Base-by-base conservation (phyloP, 495 filamentous ascomycete species). In the Trichoderma gamsii region DNA sequence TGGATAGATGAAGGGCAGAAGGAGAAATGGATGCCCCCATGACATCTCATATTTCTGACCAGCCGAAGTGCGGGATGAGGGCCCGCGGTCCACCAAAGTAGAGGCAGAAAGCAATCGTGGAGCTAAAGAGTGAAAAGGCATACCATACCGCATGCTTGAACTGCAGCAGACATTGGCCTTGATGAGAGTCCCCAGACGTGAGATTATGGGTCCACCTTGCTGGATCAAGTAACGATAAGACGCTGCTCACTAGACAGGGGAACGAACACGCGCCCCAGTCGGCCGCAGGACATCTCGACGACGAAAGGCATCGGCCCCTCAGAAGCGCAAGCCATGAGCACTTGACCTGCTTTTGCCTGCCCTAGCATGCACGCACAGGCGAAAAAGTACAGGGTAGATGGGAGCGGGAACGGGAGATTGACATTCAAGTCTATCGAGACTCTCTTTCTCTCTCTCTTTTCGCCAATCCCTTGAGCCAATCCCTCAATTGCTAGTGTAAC, bases 201-300 rank as follows among this genome's bases (percentile, higher is more conserved):
- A 61, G 56, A 61, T 61, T 61, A 61, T 61, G 56, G 56, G 27
- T 23, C 44, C 44, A 4, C 44, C 44, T 49, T 49, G 51, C 18
- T n/a, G 25, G 18, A 21, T 23, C 6, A 7, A 6, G 18, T 61
- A 18, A 32, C 27, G 56, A 61, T 32, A 29, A 61, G 56, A 61
- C 25, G 56, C n/a, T 49, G 25, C 11, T 21, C 56, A 16, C 25
- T 11, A 13, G 23, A 32, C 56, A 61, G 56, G 56, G 56, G 56
- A 15, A 61, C 8, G 29, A 27, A 16, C 16, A 32, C 56, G 13
- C 56, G 21, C 49, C 49, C 49, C 49, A 52, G 49, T 23, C 49
- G 49, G 43, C 43, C 43, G 43, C 43, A 46, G 43, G 43, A 46
- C 13, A 46, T 21, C 35, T 38, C 8, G 35, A 7, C 35, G 5